Conservation (phyloP, 1,284 basidiomycete genomes). For the Porodaedalea pini region DNA sequence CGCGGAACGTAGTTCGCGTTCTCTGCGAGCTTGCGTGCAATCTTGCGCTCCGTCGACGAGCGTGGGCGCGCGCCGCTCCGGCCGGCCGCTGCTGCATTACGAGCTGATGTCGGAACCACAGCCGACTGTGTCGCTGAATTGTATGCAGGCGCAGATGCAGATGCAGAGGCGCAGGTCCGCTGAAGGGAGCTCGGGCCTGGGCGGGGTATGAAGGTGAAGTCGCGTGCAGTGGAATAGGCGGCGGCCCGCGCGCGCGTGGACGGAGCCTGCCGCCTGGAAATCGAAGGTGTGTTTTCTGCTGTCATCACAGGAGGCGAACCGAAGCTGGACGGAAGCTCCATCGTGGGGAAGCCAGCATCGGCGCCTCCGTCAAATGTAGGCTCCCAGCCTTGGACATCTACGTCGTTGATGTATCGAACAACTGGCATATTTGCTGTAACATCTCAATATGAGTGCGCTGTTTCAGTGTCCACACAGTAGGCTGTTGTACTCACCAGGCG, state of each 20-base stretch:
- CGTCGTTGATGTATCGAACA: background rate
- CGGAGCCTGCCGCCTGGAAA: constrained; percentile 13
- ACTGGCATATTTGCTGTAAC: background rate
- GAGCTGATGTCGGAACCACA: background rate
- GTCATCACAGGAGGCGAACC: background rate
- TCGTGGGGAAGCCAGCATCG: background rate
- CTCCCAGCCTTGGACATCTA: constrained; percentile 17
- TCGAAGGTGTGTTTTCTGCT: background rate
- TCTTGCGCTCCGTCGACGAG: constrained; percentile 17
- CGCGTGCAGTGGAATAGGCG: background rate
- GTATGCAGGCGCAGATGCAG: too few species aligned
- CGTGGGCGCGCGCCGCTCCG: constrained; percentile 2
- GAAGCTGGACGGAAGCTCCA: constrained; percentile 1
- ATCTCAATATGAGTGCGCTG: background rate
- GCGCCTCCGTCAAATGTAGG: background rate
- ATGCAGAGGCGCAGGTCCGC: too few species aligned
- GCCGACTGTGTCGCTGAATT: background rate
- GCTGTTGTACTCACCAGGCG: background rate
- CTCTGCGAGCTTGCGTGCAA: constrained; percentile 31
- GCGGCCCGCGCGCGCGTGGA: background rate
- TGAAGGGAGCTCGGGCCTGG: background rate
- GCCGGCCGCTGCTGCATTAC: constrained; percentile 11
- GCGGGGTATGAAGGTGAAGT: background rate
- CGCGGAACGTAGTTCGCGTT: constrained; percentile 71
- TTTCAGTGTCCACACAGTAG: background rate